Evolutionary conservation across 1,284 basidiomycete species (phyloP).

Genomic region (Salmacisia buchloeana): DNA sequence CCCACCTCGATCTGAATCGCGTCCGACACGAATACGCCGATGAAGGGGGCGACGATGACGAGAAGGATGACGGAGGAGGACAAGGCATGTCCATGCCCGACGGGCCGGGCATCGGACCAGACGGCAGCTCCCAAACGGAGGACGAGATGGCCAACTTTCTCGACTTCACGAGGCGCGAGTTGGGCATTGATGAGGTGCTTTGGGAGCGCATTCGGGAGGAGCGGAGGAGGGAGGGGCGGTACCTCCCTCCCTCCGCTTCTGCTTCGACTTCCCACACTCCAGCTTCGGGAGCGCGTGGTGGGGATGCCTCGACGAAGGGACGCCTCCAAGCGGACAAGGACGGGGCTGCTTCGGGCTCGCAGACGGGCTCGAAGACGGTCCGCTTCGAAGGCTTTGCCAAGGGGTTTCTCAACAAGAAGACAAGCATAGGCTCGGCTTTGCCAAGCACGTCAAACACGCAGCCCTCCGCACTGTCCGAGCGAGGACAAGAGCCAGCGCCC

Average conservation of each 20-base stretch:
- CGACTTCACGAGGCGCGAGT: background rate
- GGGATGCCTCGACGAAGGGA: too few relatives aligned
- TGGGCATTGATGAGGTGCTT: background rate
- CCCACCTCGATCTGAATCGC: background rate
- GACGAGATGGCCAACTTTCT: constrained; percentile 8
- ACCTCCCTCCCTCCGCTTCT: background rate
- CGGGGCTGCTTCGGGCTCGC: background rate
- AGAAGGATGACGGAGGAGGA: too few relatives aligned
- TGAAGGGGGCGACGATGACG: background rate
- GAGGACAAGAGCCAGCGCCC: background rate
- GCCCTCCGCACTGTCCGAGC: too few relatives aligned
- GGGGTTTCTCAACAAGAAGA: background rate
- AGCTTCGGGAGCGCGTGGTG: background rate
- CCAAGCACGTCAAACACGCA: too few relatives aligned
- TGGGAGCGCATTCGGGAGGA: background rate
- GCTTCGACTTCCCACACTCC: background rate
- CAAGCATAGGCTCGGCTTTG: background rate
- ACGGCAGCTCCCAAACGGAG: background rate
- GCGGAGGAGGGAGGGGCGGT: background rate
- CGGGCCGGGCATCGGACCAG: background rate
- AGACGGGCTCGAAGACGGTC: background rate
- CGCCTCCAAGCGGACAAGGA: background rate
- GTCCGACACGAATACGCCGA: background rate
- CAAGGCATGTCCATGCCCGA: background rate
- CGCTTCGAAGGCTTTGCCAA: background rate